Percentiles rank a stretch among this genome's conserved stretches.
These are phyloP conservation scores for Leucocoprinus sp. DNA, from an alignment of 768 basidiomycete genomes.

Conservation along the genomic window DNA sequence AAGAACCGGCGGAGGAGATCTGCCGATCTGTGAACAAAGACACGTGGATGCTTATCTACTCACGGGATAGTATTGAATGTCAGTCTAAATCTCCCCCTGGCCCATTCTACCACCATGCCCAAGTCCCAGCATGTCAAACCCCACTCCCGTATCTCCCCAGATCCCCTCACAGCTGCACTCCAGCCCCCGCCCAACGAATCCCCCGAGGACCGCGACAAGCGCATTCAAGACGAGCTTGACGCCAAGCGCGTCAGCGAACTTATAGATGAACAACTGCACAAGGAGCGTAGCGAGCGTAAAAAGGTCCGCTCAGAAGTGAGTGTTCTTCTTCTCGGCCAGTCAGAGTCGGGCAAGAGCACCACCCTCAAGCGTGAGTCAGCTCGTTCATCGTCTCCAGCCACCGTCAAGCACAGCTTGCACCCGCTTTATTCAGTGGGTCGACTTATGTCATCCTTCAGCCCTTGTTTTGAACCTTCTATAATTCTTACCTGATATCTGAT, in stretches of 20 bases:
- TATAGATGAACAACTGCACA: slow-evolving; percentile 73
- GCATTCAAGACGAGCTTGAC: slow-evolving; percentile 59
- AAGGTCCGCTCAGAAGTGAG: slow-evolving; percentile 59
- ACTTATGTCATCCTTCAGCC: slow-evolving; percentile 10
- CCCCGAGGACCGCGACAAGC: slow-evolving; percentile 50
- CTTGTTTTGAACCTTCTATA: slow-evolving; percentile 4
- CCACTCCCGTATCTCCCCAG: slow-evolving; percentile 42
- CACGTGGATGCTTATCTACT: slow-evolving; percentile 8
- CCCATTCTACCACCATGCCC: slow-evolving; percentile 28
- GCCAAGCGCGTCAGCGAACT: slow-evolving; percentile 67
- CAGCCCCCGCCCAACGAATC: slow-evolving; percentile 71
- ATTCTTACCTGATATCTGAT: slow-evolving; percentile 2
- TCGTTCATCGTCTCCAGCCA: slow-evolving; percentile 5
- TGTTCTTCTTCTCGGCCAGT: slow-evolving; percentile 78
- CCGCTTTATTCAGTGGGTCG: slow-evolving; percentile 9
- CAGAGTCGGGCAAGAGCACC: slow-evolving; percentile 85
- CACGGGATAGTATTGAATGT: slow-evolving; percentile 9
- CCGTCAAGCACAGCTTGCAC: slow-evolving; percentile 3
- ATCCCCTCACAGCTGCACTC: slow-evolving; percentile 62
- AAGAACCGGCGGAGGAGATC: not conserved
- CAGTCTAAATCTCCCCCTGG: slow-evolving; percentile 14
- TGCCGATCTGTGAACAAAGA: slow-evolving; percentile 1
- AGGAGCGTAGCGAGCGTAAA: slow-evolving; percentile 53
- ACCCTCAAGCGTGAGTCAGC: slow-evolving; percentile 74
- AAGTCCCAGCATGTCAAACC: slow-evolving; percentile 26